phyloP scores from a whole-genome alignment of 73 alveolate genomes.

The Stentor roeselii region DNA sequence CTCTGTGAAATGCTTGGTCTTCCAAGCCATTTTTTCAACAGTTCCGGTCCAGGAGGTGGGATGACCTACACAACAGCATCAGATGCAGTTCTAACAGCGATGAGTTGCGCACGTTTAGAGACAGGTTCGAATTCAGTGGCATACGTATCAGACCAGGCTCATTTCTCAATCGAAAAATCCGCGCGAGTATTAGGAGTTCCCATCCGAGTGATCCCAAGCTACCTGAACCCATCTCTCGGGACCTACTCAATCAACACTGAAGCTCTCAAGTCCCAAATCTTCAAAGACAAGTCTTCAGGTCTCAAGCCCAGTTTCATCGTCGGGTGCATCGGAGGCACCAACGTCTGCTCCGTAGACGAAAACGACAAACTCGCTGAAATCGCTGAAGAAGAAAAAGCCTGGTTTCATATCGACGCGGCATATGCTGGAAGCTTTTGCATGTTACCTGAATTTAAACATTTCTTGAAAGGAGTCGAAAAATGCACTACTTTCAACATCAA shows the following conservation, averaged over 20 bases:
- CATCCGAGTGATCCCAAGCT: constrained; percentile 25
- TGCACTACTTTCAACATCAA: constrained; percentile 22
- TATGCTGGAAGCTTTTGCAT: constrained; percentile 25
- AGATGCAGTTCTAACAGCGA: constrained; percentile 2
- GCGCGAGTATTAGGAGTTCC: constrained; percentile 22
- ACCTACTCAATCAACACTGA: not conserved
- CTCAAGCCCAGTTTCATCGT: constrained; percentile 20
- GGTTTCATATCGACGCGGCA: constrained; percentile 38
- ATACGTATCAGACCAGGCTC: constrained; percentile 31
- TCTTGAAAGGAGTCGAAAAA: constrained; percentile 12
- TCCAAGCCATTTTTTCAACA: constrained; percentile 15
- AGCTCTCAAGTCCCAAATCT: not conserved
- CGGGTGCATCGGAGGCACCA: constrained; percentile 33
- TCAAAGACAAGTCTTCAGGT: not conserved
- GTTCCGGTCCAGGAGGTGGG: constrained; percentile 29
- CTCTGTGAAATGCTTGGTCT: not conserved
- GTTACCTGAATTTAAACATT: constrained; percentile 13
- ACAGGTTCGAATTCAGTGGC: not conserved
- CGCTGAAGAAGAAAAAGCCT: not conserved
- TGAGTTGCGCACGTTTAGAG: constrained; percentile 22
- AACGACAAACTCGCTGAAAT: not conserved
- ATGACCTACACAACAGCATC: constrained; percentile 9
- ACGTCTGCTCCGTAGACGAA: constrained; percentile 19
- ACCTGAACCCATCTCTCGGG: not conserved
- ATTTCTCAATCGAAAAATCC: not conserved